Evolutionary conservation across 306 rosid species (phyloP), one percentile per base, ranked within the genome.

Genomic region (Betula pendula): DNA sequence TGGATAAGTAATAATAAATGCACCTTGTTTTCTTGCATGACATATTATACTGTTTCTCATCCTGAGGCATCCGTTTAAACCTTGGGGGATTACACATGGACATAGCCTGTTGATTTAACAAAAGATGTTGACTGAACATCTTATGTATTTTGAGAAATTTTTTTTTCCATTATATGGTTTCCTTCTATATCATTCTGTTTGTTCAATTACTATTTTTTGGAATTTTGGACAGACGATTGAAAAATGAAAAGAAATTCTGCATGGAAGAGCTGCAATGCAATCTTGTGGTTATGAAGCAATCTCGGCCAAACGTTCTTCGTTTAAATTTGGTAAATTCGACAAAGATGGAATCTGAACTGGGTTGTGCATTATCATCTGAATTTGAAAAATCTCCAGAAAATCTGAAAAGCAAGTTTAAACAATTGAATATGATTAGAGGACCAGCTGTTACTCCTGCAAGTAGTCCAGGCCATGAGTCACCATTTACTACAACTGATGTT

Each of bases 261-360:
- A 81, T 93, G 90, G 96, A 80, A 75, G 90, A 88, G 85, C 89
- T 95, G 81, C 92, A 86, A 68, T 95, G 99, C 90, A 95, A 95
- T 78, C 89, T 93, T 74, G 97, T 88, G 71, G 80, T 85, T 25
- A 88, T 91, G 91, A 88, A 90, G 65, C 82, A 85, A 63, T 84
- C 91, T 17, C 87, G 79, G 76, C 87, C 98, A 15, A 89, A 88
- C 81, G 87, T 93, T 83, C 90, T 93, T 25, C 97, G 96, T 62
- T 75, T 93, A 83, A 91, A 90, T 84, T 84, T 93, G 84, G 75
- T 82, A 55, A 86, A 87, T 85, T 83, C 86, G 6, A 76, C 85
- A 1, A 83, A 80, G 24, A 79, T 62, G 77, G 92, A 76, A 35
- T 72, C 77, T 49, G 84, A 76, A 24, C 77, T 40, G 73, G 83